A percentile compares a stretch with the other conserved stretches of the same genome.
These are phyloP conservation scores for Phlebiopsis flavidoalba DNA, from an alignment of 768 basidiomycete species.

Conservation along the genomic window DNA sequence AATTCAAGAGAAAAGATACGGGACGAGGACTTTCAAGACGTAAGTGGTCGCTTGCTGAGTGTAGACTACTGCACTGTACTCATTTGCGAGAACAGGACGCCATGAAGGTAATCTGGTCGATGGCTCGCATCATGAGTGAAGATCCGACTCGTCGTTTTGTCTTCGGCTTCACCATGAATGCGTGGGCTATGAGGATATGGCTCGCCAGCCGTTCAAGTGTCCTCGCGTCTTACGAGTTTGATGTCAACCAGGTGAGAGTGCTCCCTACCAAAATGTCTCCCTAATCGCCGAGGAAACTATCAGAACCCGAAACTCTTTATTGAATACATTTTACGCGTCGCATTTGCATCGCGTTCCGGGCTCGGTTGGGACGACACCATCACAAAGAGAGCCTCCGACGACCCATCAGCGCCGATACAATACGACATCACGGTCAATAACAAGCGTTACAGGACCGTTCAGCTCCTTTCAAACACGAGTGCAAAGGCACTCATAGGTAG, in stretches of 20 bases:
- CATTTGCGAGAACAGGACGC: too few relatives aligned
- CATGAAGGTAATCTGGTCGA: slow-evolving; percentile 15
- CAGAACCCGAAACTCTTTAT: background rate
- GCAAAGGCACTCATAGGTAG: slow-evolving; percentile 1
- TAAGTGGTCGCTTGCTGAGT: too few relatives aligned
- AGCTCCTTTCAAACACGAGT: background rate
- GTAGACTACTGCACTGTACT: too few relatives aligned
- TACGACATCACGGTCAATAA: background rate
- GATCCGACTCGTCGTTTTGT: slow-evolving; percentile 23
- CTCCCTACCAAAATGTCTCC: background rate
- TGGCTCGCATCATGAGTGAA: slow-evolving; percentile 22
- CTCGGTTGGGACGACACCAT: slow-evolving; percentile 1
- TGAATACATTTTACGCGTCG: background rate
- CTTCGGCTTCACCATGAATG: slow-evolving; percentile 26
- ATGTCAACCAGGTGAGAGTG: slow-evolving; percentile 12
- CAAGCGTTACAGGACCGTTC: background rate
- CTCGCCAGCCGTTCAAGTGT: slow-evolving; percentile 17
- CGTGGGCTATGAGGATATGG: slow-evolving; percentile 25
- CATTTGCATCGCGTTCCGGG: background rate
- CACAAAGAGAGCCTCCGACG: background rate
- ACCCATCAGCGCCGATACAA: background rate
- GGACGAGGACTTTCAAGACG: too few relatives aligned
- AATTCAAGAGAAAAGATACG: too few relatives aligned
- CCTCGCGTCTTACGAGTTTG: slow-evolving; percentile 14
- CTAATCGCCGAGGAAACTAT: background rate